phyloP scores from a whole-genome alignment of 306 rosid genomes.

The apple (Malus domestica) region DNA sequence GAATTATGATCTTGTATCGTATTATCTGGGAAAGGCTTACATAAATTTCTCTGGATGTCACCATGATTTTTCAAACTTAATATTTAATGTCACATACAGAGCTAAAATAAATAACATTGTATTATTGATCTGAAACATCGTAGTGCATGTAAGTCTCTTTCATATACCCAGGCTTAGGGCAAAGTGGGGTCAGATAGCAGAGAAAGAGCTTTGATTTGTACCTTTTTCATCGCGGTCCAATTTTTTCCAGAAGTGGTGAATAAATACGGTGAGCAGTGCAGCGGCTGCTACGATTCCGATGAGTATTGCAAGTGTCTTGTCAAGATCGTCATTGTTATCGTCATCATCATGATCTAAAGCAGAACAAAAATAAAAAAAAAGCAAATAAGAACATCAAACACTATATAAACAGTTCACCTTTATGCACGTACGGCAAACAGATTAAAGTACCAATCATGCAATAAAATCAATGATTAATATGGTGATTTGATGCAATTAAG shows the following conservation, averaged over 20 bases:
- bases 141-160: too few species aligned
- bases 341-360: slow-evolving; percentile 2
- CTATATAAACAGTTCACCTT: neutral
- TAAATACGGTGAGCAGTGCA: slow-evolving; percentile 52
- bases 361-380: neutral
- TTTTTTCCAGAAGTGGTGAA: slow-evolving; percentile 49
- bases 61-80: neutral
- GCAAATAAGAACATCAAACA: slow-evolving; percentile 3
- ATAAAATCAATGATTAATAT: neutral
- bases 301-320: slow-evolving; percentile 70
- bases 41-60: too few species aligned
- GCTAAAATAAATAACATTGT: neutral
- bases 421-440: neutral
- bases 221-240: slow-evolving; percentile 34
- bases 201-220: neutral
- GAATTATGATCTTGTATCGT: neutral
- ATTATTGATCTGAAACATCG: too few species aligned
- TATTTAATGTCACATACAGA: neutral
- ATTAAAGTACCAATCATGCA: slow-evolving; percentile 3
- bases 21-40: neutral
- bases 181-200: neutral
- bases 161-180: accelerated
- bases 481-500: neutral
- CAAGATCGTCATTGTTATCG: slow-evolving; percentile 39
- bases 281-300: slow-evolving; percentile 74